phyloP scores from a whole-genome alignment of 2,329 filamentous ascomycete species.

The Hypoxylon sp. region DNA sequence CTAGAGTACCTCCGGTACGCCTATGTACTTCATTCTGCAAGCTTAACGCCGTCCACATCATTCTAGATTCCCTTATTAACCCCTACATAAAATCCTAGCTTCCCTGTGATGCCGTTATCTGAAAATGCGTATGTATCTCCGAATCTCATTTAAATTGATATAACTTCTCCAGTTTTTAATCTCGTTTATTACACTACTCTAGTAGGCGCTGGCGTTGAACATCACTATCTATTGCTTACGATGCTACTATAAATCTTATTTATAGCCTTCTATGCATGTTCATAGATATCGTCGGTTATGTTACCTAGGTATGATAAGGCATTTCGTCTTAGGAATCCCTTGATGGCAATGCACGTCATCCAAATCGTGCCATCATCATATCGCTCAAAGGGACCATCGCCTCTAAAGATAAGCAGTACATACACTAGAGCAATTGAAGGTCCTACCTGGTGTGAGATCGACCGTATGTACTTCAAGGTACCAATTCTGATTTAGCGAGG shows the following conservation, averaged over 20 bases:
- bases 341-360: slow-evolving; percentile 39
- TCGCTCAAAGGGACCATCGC: slow-evolving; percentile 1
- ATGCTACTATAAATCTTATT: slow-evolving; percentile 26
- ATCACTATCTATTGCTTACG: neutral
- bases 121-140: slow-evolving; percentile 1
- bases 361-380: slow-evolving; percentile 20
- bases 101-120: slow-evolving; percentile 15
- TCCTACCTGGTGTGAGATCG: slow-evolving; percentile 3
- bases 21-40: slow-evolving; percentile 18
- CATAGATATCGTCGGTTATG: slow-evolving; percentile 5
- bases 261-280: slow-evolving; percentile 19
- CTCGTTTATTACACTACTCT: slow-evolving; percentile 27
- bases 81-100: neutral
- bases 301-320: slow-evolving; percentile 31
- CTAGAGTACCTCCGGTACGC: neutral
- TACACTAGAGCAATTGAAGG: neutral
- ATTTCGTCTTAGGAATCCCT: slow-evolving; percentile 8
- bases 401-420: neutral
- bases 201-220: neutral
- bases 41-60: slow-evolving; percentile 15
- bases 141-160: slow-evolving; percentile 31
- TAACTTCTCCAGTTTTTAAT: slow-evolving; percentile 34
- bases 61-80: neutral
- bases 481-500: too few species aligned
- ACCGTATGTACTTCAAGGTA: neutral